A percentile compares a stretch with the other conserved stretches of the same genome.
These are phyloP conservation scores for Thelephora aurantiotincta DNA, from an alignment of 768 basidiomycete genomes.

Conservation along the genomic window DNA sequence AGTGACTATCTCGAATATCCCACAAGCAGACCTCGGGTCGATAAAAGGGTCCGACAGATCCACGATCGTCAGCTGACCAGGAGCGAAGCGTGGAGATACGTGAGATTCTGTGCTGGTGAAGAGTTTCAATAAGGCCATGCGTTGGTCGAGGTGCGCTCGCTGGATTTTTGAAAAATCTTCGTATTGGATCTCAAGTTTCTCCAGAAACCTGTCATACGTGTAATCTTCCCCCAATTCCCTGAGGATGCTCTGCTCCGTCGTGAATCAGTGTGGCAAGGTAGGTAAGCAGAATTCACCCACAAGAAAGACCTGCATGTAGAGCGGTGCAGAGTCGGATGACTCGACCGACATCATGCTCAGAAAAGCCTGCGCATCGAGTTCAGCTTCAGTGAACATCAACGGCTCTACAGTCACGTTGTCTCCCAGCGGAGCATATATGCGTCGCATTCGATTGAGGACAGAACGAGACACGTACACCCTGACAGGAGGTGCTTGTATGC, in stretches of 20 bases:
- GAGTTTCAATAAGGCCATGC: slow-evolving; percentile 43
- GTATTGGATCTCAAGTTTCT: slow-evolving; percentile 22
- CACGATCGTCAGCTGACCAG: slow-evolving; percentile 50
- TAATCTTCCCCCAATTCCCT: slow-evolving; percentile 11
- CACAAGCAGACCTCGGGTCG: slow-evolving; percentile 51
- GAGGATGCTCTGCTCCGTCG: slow-evolving; percentile 7
- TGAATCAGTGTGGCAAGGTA: not conserved
- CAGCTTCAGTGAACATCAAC: slow-evolving; percentile 37
- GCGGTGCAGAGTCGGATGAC: slow-evolving; percentile 42
- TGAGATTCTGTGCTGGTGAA: slow-evolving; percentile 23
- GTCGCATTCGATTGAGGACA: slow-evolving; percentile 41
- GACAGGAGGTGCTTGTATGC: slow-evolving; percentile 9
- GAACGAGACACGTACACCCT: slow-evolving; percentile 33
- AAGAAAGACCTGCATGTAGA: slow-evolving; percentile 57
- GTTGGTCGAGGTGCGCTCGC: slow-evolving; percentile 40
- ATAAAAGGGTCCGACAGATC: slow-evolving; percentile 67
- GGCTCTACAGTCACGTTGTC: slow-evolving; percentile 36
- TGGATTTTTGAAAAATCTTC: slow-evolving; percentile 44
- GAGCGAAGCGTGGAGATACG: slow-evolving; percentile 25
- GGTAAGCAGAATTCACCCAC: slow-evolving; percentile 22
- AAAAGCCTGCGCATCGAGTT: slow-evolving; percentile 56
- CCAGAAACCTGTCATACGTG: slow-evolving; percentile 7
- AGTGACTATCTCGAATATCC: slow-evolving; percentile 54
- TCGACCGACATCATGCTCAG: slow-evolving; percentile 64
- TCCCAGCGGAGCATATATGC: slow-evolving; percentile 39